Conservation (phyloP, 2,329 filamentous ascomycete species). For the Cytospora schulzeri region DNA sequence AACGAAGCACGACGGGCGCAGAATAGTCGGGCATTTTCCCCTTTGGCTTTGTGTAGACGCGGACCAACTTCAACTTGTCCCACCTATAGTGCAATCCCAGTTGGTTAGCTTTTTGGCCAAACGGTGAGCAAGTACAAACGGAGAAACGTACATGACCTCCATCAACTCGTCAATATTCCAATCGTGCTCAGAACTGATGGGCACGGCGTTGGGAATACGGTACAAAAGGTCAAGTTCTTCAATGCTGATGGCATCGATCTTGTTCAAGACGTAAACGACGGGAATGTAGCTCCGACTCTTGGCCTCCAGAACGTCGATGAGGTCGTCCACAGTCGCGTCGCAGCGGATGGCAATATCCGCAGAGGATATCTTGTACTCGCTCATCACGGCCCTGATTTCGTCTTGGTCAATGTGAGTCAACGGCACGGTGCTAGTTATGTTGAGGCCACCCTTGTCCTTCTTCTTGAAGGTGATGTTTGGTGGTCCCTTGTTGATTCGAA, state of each 20-base stretch:
- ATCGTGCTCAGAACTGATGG: constrained; percentile 94
- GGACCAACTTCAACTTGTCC: constrained; percentile 89
- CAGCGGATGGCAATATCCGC: constrained; percentile 97
- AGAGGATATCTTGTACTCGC: constrained; percentile 93
- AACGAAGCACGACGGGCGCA: constrained; percentile 84
- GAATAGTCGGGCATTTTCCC: constrained; percentile 92
- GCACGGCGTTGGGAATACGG: constrained; percentile 93
- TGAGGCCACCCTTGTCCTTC: constrained; percentile 97
- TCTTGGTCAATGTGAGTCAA: constrained; percentile 91
- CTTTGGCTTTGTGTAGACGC: constrained; percentile 98
- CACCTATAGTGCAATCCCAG: constrained; percentile 53
- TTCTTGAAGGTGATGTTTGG: constrained; percentile 99
- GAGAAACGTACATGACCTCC: constrained; percentile 74
- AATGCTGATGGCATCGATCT: constrained; percentile 97
- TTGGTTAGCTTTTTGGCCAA: constrained; percentile 16
- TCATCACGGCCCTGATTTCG: constrained; percentile 97
- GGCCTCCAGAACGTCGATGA: constrained; percentile 94
- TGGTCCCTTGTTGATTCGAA: constrained; percentile 94
- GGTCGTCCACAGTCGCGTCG: constrained; percentile 94
- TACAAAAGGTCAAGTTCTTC: constrained; percentile 96
- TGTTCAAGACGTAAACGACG: constrained; percentile 98
- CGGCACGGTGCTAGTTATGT: constrained; percentile 92
- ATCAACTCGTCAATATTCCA: constrained; percentile 98
- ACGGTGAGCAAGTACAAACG: neutral
- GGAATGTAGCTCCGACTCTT: constrained; percentile 96